These are phyloP conservation scores for Aspergillus persii DNA, from an alignment of 2,329 filamentous ascomycete genomes.

Conservation along the genomic window DNA sequence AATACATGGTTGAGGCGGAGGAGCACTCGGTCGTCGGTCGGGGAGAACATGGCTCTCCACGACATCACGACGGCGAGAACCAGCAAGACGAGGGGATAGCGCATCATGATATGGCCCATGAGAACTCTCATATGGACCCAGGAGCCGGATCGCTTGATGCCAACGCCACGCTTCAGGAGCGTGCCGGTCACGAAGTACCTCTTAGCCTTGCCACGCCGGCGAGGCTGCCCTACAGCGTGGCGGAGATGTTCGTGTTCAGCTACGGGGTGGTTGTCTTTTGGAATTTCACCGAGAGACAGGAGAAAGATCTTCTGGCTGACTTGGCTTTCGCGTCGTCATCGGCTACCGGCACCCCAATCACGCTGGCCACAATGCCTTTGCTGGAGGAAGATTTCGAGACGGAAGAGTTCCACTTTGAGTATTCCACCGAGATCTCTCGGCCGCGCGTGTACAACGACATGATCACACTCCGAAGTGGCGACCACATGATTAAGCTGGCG, in stretches of 20 bases:
- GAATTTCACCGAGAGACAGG: constrained; percentile 96
- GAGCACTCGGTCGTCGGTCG: constrained; percentile 44
- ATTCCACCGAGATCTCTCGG: constrained; percentile 78
- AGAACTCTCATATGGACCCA: constrained; percentile 26
- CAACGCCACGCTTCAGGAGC: constrained; percentile 18
- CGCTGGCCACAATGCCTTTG: constrained; percentile 74
- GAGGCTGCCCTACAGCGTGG: constrained; percentile 67
- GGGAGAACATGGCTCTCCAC: constrained; percentile 18
- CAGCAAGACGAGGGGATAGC: background rate
- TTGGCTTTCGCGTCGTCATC: constrained; percentile 71
- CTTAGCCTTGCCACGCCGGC: constrained; percentile 54
- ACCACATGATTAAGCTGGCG: constrained; percentile 98
- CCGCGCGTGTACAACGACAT: constrained; percentile 98
- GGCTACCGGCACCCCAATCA: constrained; percentile 43
- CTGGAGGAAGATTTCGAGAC: constrained; percentile 92
- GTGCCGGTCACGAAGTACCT: constrained; percentile 47
- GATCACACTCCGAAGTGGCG: constrained; percentile 90
- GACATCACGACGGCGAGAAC: constrained; percentile 7
- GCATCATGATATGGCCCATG: constrained; percentile 10
- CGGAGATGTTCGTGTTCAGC: constrained; percentile 95
- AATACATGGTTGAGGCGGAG: constrained; percentile 73
- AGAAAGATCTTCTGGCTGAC: constrained; percentile 94
- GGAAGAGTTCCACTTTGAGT: constrained; percentile 98
- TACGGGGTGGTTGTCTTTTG: constrained; percentile 98
- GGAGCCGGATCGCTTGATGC: constrained; percentile 10